Base-by-base conservation (phyloP, 192 early-diverging fungal genomes). In the Podila epigama region DNA sequence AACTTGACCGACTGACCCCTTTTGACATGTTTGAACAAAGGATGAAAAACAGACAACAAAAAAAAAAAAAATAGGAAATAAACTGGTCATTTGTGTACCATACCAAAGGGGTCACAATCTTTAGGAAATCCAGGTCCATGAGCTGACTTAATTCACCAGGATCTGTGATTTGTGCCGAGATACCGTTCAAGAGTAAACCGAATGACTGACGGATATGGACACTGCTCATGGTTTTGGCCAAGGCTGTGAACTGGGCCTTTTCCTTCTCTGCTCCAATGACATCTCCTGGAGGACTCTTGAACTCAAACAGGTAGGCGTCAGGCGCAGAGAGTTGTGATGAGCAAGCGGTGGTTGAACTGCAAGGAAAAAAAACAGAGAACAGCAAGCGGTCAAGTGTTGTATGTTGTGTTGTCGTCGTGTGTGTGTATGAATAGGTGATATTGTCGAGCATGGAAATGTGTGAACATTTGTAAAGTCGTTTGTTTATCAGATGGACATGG, bases 241-340 rank as follows among this genome's bases (percentile, higher is more conserved):
- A 54, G 25, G 51, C 16, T 32, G 44, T 35, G 58, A 73, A 66
- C 16, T 27, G n/a, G 1, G 1, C 18, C 28, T 16, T 20, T 16
- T 59, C 35, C 9, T 39, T 5, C 2, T 37, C 42, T 1, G 70
- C 70, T 12, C 31, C 25, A 13, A 35, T n/a, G n/a, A n/a, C n/a
- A 3, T 40, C 40, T 2, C 57, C 57, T 18, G 70, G 70, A 32
- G 35, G 48, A 16, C 70, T 66, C 35, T 11, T 60, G 32, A 73
- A 60, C 32, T 73, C 70, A n/a, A 73, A 60, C 22, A 73, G 39
- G 35, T 73, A 73, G 8, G 58, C 70, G 37, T 60, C 51, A 4
- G 58, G 70, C 25, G 56, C 59, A 58, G 4, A 29, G 9, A 31
- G 25, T 3, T n/a, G n/a, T n/a, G n/a, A n/a, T n/a, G n/a, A n/a